A percentile compares a stretch with the other conserved stretches of the same genome.
phyloP scores from a whole-genome alignment of 768 basidiomycete genomes.

The Sistotremastrum niveocremeum region DNA sequence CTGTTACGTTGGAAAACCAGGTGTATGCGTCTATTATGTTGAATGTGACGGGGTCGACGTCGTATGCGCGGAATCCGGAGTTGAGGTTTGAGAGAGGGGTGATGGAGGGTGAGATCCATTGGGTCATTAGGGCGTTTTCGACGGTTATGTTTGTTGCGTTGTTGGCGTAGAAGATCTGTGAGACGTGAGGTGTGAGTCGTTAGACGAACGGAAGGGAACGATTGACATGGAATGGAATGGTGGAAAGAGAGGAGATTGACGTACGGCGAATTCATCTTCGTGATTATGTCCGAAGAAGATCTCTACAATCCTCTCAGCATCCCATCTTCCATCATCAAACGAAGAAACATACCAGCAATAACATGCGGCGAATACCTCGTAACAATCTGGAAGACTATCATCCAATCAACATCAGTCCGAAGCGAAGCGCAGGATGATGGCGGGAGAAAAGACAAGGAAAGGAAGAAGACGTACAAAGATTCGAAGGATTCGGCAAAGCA shows the following conservation, averaged over 20 bases:
- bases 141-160: slow-evolving; percentile 49
- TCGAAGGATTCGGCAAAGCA: too few species aligned
- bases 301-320: slow-evolving; percentile 21
- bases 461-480: too few species aligned
- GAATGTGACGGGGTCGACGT: slow-evolving; percentile 49
- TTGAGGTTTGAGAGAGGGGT: slow-evolving; percentile 62
- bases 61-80: slow-evolving; percentile 62
- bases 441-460: too few species aligned
- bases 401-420: neutral
- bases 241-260: slow-evolving; percentile 3
- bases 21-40: slow-evolving; percentile 69
- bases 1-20: slow-evolving; percentile 34
- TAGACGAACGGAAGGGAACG: neutral
- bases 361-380: neutral
- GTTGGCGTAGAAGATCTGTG: slow-evolving; percentile 57
- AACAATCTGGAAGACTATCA: slow-evolving; percentile 2
- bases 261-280: slow-evolving; percentile 55
- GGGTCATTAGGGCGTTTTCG: slow-evolving; percentile 39
- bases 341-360: slow-evolving; percentile 27
- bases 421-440: too few species aligned
- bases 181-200: neutral
- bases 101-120: slow-evolving; percentile 54
- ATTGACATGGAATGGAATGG: neutral
- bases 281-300: slow-evolving; percentile 75
- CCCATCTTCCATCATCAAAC: neutral